Evolutionary conservation across 495 filamentous ascomycete species (phyloP).

Genomic region (Hypoxylon lienhwacheense): DNA sequence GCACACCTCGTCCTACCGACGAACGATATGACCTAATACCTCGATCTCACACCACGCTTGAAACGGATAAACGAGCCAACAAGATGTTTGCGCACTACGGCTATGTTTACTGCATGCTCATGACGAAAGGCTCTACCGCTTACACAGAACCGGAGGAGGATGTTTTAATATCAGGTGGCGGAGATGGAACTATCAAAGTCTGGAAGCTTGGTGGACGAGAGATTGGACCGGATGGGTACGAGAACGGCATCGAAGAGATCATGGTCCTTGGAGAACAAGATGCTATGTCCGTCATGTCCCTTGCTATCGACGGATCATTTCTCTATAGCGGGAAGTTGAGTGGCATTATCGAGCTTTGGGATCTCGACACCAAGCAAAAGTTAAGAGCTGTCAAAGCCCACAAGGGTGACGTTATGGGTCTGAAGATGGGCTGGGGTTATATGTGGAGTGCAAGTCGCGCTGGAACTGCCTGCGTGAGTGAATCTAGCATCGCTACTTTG

Average conservation of each 20-base stretch:
- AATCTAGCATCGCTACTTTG: background rate
- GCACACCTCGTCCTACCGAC: constrained; percentile 65
- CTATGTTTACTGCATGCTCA: constrained; percentile 92
- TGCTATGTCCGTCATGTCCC: constrained; percentile 74
- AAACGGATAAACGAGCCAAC: constrained; percentile 81
- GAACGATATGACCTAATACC: constrained; percentile 52
- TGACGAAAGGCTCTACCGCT: constrained; percentile 65
- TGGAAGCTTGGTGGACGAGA: constrained; percentile 68
- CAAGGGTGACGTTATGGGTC: constrained; percentile 79
- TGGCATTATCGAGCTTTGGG: constrained; percentile 97
- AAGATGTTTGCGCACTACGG: constrained; percentile 90
- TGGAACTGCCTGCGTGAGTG: constrained; percentile 74
- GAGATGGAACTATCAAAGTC: constrained; percentile 89
- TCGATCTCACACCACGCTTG: constrained; percentile 64
- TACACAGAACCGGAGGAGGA: constrained; percentile 70
- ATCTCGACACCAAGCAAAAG: constrained; percentile 90
- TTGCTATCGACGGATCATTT: constrained; percentile 83
- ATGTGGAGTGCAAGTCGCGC: constrained; percentile 82
- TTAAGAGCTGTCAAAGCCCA: constrained; percentile 79
- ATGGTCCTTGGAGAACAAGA: constrained; percentile 76
- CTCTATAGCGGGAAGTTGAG: constrained; percentile 84
- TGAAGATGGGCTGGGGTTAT: constrained; percentile 79
- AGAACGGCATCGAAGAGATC: constrained; percentile 59
- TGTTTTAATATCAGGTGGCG: constrained; percentile 84
- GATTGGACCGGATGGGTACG: constrained; percentile 43